A percentile compares a stretch with the other conserved stretches of the same genome.
phyloP scores from a whole-genome alignment of 2,329 filamentous ascomycete genomes.

The Coleophoma eucalyptorum region DNA sequence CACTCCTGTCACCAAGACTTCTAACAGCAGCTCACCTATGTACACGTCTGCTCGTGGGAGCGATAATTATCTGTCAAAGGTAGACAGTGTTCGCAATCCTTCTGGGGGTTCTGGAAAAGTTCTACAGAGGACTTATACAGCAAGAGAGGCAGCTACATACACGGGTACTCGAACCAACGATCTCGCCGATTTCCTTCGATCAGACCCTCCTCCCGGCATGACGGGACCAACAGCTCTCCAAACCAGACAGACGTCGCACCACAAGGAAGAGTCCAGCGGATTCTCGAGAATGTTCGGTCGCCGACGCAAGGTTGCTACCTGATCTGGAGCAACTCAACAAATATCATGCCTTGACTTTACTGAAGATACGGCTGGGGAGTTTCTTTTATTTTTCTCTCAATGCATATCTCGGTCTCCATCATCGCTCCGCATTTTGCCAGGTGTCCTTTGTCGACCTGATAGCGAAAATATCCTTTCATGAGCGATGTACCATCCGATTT shows the following conservation, averaged over 20 bases:
- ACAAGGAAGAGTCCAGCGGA: constrained; percentile 4
- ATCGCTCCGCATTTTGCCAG: too few species aligned
- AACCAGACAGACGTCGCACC: neutral
- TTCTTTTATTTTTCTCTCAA: neutral
- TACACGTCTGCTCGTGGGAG: constrained; percentile 28
- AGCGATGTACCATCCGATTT: too few species aligned
- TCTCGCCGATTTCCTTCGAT: constrained; percentile 69
- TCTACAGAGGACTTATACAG: constrained; percentile 47
- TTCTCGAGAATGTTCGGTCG: constrained; percentile 9
- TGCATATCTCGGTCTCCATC: too few species aligned
- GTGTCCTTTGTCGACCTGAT: too few species aligned
- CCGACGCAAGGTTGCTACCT: constrained; percentile 4
- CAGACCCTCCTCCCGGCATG: constrained; percentile 49
- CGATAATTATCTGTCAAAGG: constrained; percentile 16
- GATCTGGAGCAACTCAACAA: neutral
- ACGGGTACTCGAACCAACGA: constrained; percentile 50
- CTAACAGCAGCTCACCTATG: constrained; percentile 47
- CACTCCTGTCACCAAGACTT: constrained; percentile 35
- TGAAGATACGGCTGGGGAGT: too few species aligned
- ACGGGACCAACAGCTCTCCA: neutral
- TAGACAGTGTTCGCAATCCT: constrained; percentile 14
- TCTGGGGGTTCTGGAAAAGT: constrained; percentile 22
- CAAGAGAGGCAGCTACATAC: constrained; percentile 21
- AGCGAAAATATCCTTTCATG: too few species aligned
- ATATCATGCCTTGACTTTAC: neutral